phyloP scores from a whole-genome alignment of 2,329 filamentous ascomycete species.

The Fusarium sororula region DNA sequence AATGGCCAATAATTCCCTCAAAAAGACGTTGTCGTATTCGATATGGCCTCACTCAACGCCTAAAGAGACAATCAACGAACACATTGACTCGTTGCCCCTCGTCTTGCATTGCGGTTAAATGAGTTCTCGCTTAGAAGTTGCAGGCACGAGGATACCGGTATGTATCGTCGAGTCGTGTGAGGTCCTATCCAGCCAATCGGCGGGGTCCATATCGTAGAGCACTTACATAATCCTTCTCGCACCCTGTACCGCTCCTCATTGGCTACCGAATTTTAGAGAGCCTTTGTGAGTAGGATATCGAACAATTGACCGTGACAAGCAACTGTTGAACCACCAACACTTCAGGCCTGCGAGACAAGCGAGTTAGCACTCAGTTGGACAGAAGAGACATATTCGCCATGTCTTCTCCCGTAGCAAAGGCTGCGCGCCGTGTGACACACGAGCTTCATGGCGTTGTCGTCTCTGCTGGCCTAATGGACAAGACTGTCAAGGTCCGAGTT shows the following conservation, averaged over 20 bases:
- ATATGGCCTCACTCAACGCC: neutral
- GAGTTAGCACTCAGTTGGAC: neutral
- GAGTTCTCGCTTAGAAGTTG: neutral
- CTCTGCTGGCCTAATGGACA: constrained; percentile 79
- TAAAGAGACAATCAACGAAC: neutral
- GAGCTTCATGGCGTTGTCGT: constrained; percentile 76
- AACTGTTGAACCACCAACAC: constrained; percentile 21
- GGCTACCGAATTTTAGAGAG: constrained; percentile 34
- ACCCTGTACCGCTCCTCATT: constrained; percentile 19
- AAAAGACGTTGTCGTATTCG: neutral
- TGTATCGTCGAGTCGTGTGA: constrained; percentile 14
- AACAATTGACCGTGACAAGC: constrained; percentile 18
- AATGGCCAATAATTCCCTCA: neutral
- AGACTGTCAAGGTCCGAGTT: constrained; percentile 81
- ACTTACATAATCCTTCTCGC: constrained; percentile 30
- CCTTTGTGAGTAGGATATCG: constrained; percentile 6
- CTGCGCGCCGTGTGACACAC: constrained; percentile 56
- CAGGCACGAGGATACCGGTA: neutral
- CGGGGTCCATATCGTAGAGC: neutral
- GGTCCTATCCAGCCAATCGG: constrained; percentile 15
- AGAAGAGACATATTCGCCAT: constrained; percentile 30
- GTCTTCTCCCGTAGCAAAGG: constrained; percentile 54
- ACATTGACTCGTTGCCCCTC: neutral
- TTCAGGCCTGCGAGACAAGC: neutral
- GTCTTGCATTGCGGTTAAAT: neutral